A percentile compares a stretch with the other conserved stretches of the same genome.
phyloP scores from a whole-genome alignment of 768 basidiomycete genomes.

The Xerocomellus dryophilus region DNA sequence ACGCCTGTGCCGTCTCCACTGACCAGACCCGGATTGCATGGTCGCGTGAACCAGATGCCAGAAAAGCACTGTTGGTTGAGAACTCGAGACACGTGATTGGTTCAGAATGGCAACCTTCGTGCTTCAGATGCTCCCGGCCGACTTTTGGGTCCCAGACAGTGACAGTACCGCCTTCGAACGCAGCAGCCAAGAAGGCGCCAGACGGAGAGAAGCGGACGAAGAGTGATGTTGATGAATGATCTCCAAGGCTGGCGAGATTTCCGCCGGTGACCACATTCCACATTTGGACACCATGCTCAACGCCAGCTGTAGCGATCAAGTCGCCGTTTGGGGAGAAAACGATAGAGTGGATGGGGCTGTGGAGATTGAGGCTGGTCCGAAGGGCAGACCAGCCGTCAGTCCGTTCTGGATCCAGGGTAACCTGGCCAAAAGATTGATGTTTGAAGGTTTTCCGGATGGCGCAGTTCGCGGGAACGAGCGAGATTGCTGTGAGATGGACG shows the following conservation, averaged over 20 bases:
- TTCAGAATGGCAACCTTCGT: slow-evolving; percentile 9
- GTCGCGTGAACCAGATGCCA: slow-evolving; percentile 22
- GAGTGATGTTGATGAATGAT: slow-evolving; percentile 1
- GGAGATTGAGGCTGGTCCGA: not conserved
- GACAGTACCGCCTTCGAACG: slow-evolving; percentile 16
- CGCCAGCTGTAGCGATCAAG: slow-evolving; percentile 17
- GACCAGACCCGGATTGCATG: slow-evolving; percentile 24
- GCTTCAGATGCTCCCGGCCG: slow-evolving; percentile 17
- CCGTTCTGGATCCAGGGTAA: not conserved
- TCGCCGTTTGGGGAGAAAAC: slow-evolving; percentile 12
- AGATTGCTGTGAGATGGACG: slow-evolving; percentile 12
- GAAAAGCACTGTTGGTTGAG: slow-evolving; percentile 7
- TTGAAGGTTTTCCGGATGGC: slow-evolving; percentile 9
- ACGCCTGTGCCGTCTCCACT: slow-evolving; percentile 4
- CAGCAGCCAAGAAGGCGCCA: slow-evolving; percentile 19
- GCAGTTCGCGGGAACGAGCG: not conserved
- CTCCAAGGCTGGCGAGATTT: slow-evolving; percentile 21
- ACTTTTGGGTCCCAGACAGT: slow-evolving; percentile 20
- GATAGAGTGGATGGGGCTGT: slow-evolving; percentile 11
- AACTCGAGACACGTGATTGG: slow-evolving; percentile 22
- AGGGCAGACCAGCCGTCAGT: not conserved
- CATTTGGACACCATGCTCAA: slow-evolving; percentile 17
- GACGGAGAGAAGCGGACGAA: slow-evolving; percentile 22
- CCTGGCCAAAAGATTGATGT: slow-evolving; percentile 1
- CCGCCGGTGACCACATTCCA: slow-evolving; percentile 21